These are phyloP conservation scores for Colletotrichum salicis DNA, from an alignment of 2,329 filamentous ascomycete species.

Conservation along the genomic window DNA sequence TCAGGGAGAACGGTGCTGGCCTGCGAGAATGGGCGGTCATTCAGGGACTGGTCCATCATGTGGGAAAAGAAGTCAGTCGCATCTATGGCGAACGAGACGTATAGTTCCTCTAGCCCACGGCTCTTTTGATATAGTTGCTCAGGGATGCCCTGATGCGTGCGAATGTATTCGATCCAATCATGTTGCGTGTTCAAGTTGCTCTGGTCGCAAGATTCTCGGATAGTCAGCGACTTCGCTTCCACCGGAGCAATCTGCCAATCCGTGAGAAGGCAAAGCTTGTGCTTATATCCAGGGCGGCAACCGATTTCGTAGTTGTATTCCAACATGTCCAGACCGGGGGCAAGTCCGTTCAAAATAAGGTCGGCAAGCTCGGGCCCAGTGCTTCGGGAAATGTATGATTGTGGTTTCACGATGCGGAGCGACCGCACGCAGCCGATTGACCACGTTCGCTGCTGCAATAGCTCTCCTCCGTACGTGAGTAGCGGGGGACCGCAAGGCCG, in stretches of 20 bases:
- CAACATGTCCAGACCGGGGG: background rate
- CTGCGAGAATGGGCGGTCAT: background rate
- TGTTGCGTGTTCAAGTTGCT: background rate
- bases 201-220: background rate
- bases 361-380: background rate
- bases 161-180: background rate
- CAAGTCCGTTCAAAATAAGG: background rate
- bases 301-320: background rate
- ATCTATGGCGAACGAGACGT: background rate
- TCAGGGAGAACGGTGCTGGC: no score
- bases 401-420: background rate
- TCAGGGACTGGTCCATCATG: background rate
- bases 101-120: background rate
- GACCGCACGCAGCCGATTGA: background rate
- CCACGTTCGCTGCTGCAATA: background rate
- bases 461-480: background rate
- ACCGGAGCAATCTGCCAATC: background rate
- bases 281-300: background rate
- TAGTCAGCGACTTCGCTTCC: background rate
- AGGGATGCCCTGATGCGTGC: background rate
- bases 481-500: background rate
- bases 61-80: background rate
- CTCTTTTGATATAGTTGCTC: background rate
- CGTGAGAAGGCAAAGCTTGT: background rate
- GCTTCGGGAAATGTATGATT: background rate